phyloP scores from a whole-genome alignment of 2,329 filamentous ascomycete genomes.

The Fusarium incarnatum region DNA sequence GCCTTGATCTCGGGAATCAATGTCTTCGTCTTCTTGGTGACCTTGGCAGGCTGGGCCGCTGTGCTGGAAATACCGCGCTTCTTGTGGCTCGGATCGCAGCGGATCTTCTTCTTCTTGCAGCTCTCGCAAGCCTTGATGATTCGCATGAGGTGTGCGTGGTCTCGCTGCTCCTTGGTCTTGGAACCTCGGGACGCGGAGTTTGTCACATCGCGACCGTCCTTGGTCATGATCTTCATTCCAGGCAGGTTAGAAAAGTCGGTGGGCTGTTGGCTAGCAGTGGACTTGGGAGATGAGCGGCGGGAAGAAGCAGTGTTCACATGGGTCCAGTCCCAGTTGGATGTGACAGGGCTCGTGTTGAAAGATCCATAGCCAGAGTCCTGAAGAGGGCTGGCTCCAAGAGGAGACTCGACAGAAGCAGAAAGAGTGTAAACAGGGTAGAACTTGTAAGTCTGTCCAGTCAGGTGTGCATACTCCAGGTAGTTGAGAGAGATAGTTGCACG shows the following conservation, averaged over 20 bases:
- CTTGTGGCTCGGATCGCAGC: constrained; percentile 71
- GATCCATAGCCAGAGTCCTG: constrained; percentile 61
- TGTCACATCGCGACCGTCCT: constrained; percentile 71
- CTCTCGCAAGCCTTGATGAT: constrained; percentile 75
- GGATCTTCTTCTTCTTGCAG: constrained; percentile 72
- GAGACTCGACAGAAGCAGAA: constrained; percentile 55
- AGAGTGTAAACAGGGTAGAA: constrained; percentile 66
- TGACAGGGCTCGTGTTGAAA: constrained; percentile 62
- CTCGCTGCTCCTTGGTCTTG: constrained; percentile 75
- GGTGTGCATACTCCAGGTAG: constrained; percentile 65
- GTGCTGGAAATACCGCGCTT: constrained; percentile 55
- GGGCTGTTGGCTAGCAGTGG: constrained; percentile 47
- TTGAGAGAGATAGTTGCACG: constrained; percentile 68
- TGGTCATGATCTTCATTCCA: constrained; percentile 75
- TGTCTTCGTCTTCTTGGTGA: constrained; percentile 57
- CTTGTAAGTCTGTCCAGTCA: constrained; percentile 69
- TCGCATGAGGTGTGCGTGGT: constrained; percentile 74
- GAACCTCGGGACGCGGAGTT: constrained; percentile 70
- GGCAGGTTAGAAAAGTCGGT: constrained; percentile 66
- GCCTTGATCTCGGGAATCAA: constrained; percentile 29
- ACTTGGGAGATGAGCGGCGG: constrained; percentile 46
- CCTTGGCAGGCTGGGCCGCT: constrained; percentile 50
- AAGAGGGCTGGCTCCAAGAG: constrained; percentile 55
- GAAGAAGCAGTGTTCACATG: constrained; percentile 51
- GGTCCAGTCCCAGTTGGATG: constrained; percentile 62